phyloP scores from a whole-genome alignment of 192 early-diverging fungal species.

The Umbelopsis isabellina region DNA sequence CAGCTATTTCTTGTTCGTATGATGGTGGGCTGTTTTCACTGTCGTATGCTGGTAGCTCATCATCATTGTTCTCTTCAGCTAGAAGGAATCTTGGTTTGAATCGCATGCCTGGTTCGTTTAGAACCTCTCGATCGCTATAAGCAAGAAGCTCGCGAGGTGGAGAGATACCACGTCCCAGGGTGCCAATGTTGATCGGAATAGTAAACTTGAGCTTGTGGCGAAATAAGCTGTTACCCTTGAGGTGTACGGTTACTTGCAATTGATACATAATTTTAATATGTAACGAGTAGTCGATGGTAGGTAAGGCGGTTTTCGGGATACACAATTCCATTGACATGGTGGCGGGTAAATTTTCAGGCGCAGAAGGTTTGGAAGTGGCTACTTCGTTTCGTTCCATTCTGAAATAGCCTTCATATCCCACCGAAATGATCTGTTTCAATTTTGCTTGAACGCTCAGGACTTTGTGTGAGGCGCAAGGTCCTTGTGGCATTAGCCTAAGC shows the following conservation, averaged over 20 bases:
- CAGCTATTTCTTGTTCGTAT: background rate
- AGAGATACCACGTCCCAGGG: constrained; percentile 1
- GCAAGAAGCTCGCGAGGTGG: constrained; percentile 5
- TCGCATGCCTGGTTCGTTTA: background rate
- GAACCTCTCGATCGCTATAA: constrained; percentile 4
- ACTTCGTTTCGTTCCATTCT: constrained; percentile 17
- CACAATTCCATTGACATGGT: background rate
- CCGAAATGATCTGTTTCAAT: constrained; percentile 8
- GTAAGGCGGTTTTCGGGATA: constrained; percentile 6
- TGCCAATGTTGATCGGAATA: constrained; percentile 11
- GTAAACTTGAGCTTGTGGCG: constrained; percentile 13
- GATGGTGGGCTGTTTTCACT: constrained; percentile 4
- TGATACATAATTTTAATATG: constrained; percentile 10
- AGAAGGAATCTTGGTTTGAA: constrained; percentile 7
- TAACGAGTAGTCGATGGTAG: background rate
- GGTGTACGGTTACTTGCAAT: background rate
- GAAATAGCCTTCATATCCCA: constrained; percentile 11
- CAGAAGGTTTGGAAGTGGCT: background rate
- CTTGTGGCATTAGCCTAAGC: background rate
- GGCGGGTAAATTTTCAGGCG: background rate
- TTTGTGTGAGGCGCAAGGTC: background rate
- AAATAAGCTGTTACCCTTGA: background rate
- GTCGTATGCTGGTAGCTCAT: background rate
- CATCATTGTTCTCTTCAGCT: background rate
- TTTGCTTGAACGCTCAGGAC: background rate